A percentile compares a stretch with the other conserved stretches of the same genome.
These are phyloP conservation scores for Xylaria telfairii DNA, from an alignment of 495 filamentous ascomycete species.

Conservation along the genomic window DNA sequence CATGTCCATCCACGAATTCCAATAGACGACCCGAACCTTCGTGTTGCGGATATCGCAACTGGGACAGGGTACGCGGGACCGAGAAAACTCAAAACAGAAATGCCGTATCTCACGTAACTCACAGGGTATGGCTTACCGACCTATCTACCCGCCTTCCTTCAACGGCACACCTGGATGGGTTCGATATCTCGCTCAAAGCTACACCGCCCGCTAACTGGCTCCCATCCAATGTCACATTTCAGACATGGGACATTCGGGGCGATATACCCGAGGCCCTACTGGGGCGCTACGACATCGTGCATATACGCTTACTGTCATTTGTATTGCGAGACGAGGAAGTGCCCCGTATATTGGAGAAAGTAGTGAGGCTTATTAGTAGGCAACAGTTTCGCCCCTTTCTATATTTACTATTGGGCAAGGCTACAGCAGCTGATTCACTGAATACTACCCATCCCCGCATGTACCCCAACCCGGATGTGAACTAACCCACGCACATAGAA, in stretches of 20 bases:
- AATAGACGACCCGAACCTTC: neutral
- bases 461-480: too few relatives aligned
- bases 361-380: neutral
- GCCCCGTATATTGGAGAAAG: neutral
- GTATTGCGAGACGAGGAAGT: neutral
- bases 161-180: neutral
- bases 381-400: too few relatives aligned
- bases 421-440: too few relatives aligned
- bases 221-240: neutral
- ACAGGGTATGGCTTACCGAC: slow-evolving; percentile 3
- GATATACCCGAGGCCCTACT: neutral
- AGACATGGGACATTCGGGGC: neutral
- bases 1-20: neutral
- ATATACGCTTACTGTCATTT: neutral
- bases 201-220: neutral
- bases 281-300: neutral
- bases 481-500: too few relatives aligned
- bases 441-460: too few relatives aligned
- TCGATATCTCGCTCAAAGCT: neutral
- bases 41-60: neutral
- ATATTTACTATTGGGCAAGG: too few relatives aligned
- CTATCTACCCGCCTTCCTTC: neutral
- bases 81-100: too few relatives aligned
- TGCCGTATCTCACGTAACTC: too few relatives aligned
- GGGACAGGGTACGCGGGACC: neutral